Conservation (phyloP, 1,139 yeast genomes). For the Tardiomyces blankii region DNA sequence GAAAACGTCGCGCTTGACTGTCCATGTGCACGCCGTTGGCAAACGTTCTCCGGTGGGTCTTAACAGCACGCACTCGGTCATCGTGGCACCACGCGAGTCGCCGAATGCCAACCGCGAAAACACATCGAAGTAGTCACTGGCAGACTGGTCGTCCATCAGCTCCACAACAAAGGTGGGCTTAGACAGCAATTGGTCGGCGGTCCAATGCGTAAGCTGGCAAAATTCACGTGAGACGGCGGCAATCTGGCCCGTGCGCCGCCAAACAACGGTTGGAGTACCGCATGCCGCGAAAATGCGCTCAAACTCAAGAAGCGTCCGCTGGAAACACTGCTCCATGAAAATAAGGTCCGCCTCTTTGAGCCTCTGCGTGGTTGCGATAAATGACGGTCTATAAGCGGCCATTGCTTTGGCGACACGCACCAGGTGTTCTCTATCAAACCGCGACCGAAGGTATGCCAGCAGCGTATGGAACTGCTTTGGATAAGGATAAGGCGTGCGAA, state of each 20-base stretch:
- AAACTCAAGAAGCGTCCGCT: conserved; percentile 76
- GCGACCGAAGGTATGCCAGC: conserved; percentile 56
- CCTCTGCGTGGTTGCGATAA: conserved; percentile 84
- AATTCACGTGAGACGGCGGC: conserved; percentile 91
- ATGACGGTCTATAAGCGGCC: conserved; percentile 84
- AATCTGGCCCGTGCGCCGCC: conserved; percentile 92
- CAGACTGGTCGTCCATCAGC: conserved; percentile 76
- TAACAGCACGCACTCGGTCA: conserved; percentile 72
- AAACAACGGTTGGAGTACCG: conserved; percentile 90
- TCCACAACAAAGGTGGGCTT: conserved; percentile 67
- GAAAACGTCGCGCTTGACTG: conserved; percentile 76
- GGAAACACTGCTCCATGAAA: conserved; percentile 93
- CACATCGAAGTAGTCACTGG: conserved; percentile 75
- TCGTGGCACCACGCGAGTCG: conserved; percentile 74
- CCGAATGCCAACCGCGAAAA: conserved; percentile 85
- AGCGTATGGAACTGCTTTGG: conserved; percentile 84
- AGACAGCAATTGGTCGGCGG: conserved; percentile 48
- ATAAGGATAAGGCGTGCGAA: conserved; percentile 69
- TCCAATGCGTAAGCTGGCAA: conserved; percentile 82
- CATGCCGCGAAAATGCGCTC: conserved; percentile 70
- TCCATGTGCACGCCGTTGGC: conserved; percentile 81
- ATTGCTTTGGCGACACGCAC: conserved; percentile 80
- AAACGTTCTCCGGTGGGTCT: conserved; percentile 41
- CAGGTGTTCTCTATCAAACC: conserved; percentile 63
- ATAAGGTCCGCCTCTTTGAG: conserved; percentile 82